Base-by-base conservation (phyloP, 768 basidiomycete species). In the Lentinula sp. region DNA sequence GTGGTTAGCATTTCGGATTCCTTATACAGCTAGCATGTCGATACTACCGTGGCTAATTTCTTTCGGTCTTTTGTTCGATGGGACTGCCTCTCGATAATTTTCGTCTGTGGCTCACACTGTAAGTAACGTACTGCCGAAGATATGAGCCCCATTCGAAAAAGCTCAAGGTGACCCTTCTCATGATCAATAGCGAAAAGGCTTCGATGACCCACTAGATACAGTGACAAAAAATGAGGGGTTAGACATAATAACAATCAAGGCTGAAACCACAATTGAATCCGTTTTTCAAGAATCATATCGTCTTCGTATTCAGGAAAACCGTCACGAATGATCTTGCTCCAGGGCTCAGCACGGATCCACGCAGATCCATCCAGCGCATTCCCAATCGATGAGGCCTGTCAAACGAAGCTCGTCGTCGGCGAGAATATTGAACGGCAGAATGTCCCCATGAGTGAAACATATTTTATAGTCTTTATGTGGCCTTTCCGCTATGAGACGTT, bases 371-470 rank as follows among this genome's bases (percentile, higher is more conserved):
- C 58, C 64, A 7, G 63, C 65, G 52, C 63, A 66, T 57, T 69
- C 68, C 67, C 68, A 70, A 61, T 70, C 69, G 35, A 70, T 57
- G 12, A 70, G 42, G 18, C 66, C 69, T 43, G 66, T 64, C 5
- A 64, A 62, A 7, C 59, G 60, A n/a, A 67, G 62, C 0, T 66
- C 45, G 1, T 64, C 48, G 59, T 72, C 70, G n/a, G 71, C 65
- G 3, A 77, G 66, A 55, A 76, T 66, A 66, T 76, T 77, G 48
- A 71, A 71, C 12, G 70, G 72, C 50, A 73, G 69, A 43, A 77
- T 48, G 61, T 77, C 75, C 41, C 74, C 73, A 63, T 77, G 76
- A 39, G 66, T 66, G 64, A 77, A 64, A 56, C 54, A 50, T n/a
- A 67, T 59, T 9, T 51, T 28, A 57, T 69, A 66, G 15, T 43